These are phyloP conservation scores for Phaeosphaeriaceae sp. DNA, from an alignment of 2,329 filamentous ascomycete genomes.

Conservation along the genomic window DNA sequence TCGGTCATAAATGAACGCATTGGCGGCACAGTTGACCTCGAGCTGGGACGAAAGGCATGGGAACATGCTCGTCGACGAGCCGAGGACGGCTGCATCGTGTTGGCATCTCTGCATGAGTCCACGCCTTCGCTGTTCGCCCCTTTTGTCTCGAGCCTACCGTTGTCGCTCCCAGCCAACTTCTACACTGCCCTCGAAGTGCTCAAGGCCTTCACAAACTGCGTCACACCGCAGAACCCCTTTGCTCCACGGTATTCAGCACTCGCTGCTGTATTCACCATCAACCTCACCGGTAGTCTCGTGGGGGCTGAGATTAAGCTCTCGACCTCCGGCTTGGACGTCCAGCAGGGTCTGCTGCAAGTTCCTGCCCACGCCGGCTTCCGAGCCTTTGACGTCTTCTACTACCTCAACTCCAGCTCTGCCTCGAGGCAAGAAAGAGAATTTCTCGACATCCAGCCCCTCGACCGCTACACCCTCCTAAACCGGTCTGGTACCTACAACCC, in stretches of 20 bases:
- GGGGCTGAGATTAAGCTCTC: constrained; percentile 80
- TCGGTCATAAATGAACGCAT: constrained; percentile 72
- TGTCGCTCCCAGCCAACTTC: constrained; percentile 76
- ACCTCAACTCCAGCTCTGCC: constrained; percentile 89
- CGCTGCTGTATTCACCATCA: constrained; percentile 81
- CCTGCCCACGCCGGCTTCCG: constrained; percentile 81
- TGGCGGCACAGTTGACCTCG: constrained; percentile 80
- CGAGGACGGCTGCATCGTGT: constrained; percentile 90
- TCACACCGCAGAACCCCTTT: constrained; percentile 89
- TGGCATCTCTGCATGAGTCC: constrained; percentile 88
- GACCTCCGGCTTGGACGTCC: constrained; percentile 85
- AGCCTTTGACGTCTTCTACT: constrained; percentile 98
- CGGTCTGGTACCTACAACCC: constrained; percentile 85
- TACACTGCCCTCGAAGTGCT: constrained; percentile 82
- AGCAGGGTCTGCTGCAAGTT: constrained; percentile 79
- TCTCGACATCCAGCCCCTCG: constrained; percentile 77
- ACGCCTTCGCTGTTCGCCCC: constrained; percentile 83
- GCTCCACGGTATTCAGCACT: constrained; percentile 80
- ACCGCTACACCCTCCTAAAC: constrained; percentile 78
- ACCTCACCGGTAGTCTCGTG: constrained; percentile 78
- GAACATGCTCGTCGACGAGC: constrained; percentile 94
- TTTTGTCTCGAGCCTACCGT: constrained; percentile 80
- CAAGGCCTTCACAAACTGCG: constrained; percentile 83
- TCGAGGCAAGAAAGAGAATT: constrained; percentile 89
- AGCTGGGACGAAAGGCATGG: constrained; percentile 84